Evolutionary conservation across 202 grass and related monocot species (phyloP), one percentile per base, ranked within the genome.

Genomic region (Zoysia matrella): DNA sequence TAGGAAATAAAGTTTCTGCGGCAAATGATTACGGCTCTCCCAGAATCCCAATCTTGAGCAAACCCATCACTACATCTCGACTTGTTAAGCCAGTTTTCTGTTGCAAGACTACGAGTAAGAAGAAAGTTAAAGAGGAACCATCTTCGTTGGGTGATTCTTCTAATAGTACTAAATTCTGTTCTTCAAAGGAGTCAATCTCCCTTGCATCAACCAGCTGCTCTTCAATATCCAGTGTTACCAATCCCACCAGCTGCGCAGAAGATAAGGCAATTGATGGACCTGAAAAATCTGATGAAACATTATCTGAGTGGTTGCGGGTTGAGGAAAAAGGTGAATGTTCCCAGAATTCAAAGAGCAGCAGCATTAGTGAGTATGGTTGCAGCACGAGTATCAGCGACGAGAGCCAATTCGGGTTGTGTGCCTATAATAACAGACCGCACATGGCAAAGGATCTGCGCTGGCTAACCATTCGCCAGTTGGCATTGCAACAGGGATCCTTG

Each of bases 341-440:
- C 49, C 92, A 91, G 56, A 94, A 91, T 83, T 92, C 94, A 0
- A 97, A 94, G 89, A 94, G 91, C 77, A 98, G 95, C 60, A 65
- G 30, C 30, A 36, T 94, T 69, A 89, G 95, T 60, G 95, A 98
- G 64, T 92, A 91, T 67, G 88, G 88, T 42, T 91, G 88, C 68
- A 98, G 87, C 84, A 91, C 86, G 1, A 95, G 90, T 81, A 89
- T 94, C 51, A 93, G 92, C 3, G 88, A 83, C 6, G 90, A 91
- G 58, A 92, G 90, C 61, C 86, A 90, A 54, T 86, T 93, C 75
- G 90, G 66, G 42, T 75, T 80, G 30, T 36, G 30, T 36, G 30
- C 30, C 30, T 36, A 36, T 36, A 36, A 36, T 36, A 36, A 36
- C 30, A 36, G 30, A 36, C 30, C 30, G 30, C 30, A 36, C 30